A percentile compares a stretch with the other conserved stretches of the same genome.
These are phyloP conservation scores for Tricladium varicosporioides DNA, from an alignment of 2,329 filamentous ascomycete species.

Conservation along the genomic window DNA sequence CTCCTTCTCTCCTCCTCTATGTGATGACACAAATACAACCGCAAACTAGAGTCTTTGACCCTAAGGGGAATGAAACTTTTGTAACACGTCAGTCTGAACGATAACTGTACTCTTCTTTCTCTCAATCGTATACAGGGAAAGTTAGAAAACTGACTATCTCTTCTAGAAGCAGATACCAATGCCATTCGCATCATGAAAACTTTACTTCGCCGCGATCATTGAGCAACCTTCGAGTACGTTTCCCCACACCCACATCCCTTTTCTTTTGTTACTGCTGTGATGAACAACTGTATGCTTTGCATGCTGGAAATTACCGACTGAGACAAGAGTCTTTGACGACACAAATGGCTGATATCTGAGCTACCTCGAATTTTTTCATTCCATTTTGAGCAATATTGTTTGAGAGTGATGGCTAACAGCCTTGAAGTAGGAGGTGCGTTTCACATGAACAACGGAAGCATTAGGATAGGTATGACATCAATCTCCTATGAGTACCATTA, in stretches of 20 bases:
- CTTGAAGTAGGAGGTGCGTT: conserved; percentile 3
- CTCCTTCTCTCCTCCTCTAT: conserved; percentile 36
- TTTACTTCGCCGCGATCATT: background rate
- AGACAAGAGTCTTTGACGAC: conserved; percentile 71
- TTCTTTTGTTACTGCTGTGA: conserved; percentile 36
- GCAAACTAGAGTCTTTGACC: conserved; percentile 99
- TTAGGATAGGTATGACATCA: conserved; percentile 17
- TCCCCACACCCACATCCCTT: conserved; percentile 10
- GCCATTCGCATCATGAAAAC: background rate
- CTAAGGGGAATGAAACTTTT: conserved; percentile 76
- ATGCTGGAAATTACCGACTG: conserved; percentile 97
- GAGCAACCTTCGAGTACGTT: conserved; percentile 7
- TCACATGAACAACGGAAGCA: background rate
- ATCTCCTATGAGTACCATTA: background rate
- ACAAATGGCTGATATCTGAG: conserved; percentile 86
- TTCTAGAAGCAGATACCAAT: background rate
- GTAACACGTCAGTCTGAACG: conserved; percentile 92
- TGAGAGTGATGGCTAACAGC: conserved; percentile 14
- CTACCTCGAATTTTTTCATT: conserved; percentile 22
- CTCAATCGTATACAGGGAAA: background rate
- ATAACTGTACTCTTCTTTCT: conserved; percentile 2
- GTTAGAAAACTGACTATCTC: background rate
- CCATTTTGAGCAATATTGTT: conserved; percentile 11
- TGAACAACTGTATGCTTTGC: conserved; percentile 36
- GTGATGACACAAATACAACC: conserved; percentile 83